These are phyloP conservation scores for Capronia americana DNA, from an alignment of 2,329 filamentous ascomycete species.

Conservation along the genomic window DNA sequence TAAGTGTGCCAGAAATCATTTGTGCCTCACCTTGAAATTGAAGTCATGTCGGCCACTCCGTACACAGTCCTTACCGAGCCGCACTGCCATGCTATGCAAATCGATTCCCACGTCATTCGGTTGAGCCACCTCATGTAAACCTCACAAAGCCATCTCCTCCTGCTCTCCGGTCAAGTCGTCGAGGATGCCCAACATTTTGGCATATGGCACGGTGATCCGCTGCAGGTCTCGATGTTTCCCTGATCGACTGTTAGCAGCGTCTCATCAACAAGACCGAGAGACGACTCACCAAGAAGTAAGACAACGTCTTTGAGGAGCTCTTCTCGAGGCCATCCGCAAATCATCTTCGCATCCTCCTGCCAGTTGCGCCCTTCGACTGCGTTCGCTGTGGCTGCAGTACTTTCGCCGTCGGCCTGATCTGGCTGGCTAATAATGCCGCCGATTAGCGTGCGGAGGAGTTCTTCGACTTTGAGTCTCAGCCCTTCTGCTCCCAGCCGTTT, in stretches of 20 bases:
- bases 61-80: not conserved
- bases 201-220: slow-evolving; percentile 92
- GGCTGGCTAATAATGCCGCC: slow-evolving; percentile 68
- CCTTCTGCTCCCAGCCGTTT: slow-evolving; percentile 93
- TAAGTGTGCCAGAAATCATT: not conserved
- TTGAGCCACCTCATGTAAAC: not conserved
- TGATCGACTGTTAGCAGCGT: slow-evolving; percentile 49
- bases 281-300: slow-evolving; percentile 80
- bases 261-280: slow-evolving; percentile 13
- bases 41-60: not conserved
- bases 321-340: slow-evolving; percentile 90
- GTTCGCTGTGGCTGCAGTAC: slow-evolving; percentile 52
- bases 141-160: slow-evolving; percentile 39
- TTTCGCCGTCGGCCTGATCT: slow-evolving; percentile 55
- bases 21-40: not conserved
- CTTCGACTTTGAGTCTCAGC: slow-evolving; percentile 85
- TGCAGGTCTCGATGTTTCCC: slow-evolving; percentile 96
- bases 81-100: not conserved
- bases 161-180: slow-evolving; percentile 41
- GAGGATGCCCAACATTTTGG: slow-evolving; percentile 72
- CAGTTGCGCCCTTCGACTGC: slow-evolving; percentile 62
- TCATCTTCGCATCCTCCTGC: slow-evolving; percentile 70
- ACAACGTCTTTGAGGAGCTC: slow-evolving; percentile 90
- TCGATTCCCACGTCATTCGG: slow-evolving; percentile 6
- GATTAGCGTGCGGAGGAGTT: slow-evolving; percentile 80